Conservation (phyloP, 345 rosid species). For the Salix caprea region DNA sequence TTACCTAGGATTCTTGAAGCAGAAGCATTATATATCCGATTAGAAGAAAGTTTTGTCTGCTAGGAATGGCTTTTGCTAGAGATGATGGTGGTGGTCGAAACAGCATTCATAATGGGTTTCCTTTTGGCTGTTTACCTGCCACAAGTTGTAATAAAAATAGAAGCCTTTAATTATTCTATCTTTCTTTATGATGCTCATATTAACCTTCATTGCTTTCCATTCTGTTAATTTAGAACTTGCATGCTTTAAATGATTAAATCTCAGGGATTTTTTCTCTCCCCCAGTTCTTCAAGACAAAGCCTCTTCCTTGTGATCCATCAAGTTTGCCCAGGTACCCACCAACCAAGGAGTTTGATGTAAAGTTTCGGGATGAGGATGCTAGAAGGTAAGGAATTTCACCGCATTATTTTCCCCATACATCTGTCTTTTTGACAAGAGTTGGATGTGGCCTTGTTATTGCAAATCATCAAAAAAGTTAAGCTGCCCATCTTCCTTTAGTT, state of each 20-base stretch:
- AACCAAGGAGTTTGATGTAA: slow-evolving; percentile 58
- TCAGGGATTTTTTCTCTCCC: neutral
- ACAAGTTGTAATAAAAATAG: neutral
- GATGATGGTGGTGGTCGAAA: neutral
- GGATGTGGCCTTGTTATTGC: neutral
- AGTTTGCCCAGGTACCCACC: slow-evolving; percentile 64
- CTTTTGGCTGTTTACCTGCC: neutral
- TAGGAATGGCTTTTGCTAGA: neutral
- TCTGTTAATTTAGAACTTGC: neutral
- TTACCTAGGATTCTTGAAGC: neutral
- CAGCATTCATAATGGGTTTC: neutral
- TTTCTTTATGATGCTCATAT: neutral
- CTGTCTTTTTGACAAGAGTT: neutral
- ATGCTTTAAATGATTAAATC: neutral
- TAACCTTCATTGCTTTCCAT: neutral
- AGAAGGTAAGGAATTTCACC: slow-evolving; percentile 36
- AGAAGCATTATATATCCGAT: neutral
- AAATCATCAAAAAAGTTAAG: neutral
- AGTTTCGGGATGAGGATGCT: slow-evolving; percentile 43
- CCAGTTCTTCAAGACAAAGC: slow-evolving; percentile 50
- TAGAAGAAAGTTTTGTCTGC: neutral
- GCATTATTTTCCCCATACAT: neutral
- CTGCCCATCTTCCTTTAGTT: neutral
- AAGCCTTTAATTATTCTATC: neutral
- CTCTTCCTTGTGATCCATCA: slow-evolving; percentile 61